Evolutionary conservation across 1,284 basidiomycete genomes (phyloP), one percentile per base, ranked within the genome.

Genomic region (Ceratobasidium theobromae): DNA sequence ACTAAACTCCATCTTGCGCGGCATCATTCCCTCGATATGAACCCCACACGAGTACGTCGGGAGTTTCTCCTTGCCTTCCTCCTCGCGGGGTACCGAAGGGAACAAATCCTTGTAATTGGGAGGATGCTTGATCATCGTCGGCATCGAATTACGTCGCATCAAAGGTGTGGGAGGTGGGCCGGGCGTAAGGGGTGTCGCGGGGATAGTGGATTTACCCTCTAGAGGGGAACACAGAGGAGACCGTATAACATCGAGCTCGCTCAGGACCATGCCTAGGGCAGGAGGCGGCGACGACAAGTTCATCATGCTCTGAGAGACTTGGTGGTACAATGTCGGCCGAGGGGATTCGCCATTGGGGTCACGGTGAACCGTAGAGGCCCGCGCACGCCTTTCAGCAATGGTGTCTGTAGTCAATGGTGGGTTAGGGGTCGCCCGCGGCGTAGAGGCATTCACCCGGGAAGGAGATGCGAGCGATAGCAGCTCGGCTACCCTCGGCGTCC

Each of bases 1-100:
- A 1, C 77, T 80, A 75, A 99, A 98, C 80, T 99, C 96, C 88
- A 96, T 86, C 82, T 99, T 99, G 57, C 93, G 86, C 3, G 91
- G 89, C 79, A 99, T 83, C 68, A 89, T 84, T 1, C 90, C 93
- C 54, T 87, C 84, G 71, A 99, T 86, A 75, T 93, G 89, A 14
- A 98, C 86, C 48, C 79, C 74, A 77, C 97, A 98, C 70, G 81
- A 84, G 77, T 99, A 99, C 1, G 72, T 46, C 0, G 97, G 96
- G 1, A 99, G 81, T 45, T 76, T 77, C 77, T 99, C 96, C 41
- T 72, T 78, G 21, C 93, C 96, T 74, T 98, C 95, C 70, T 89
- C 86, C 54, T 82, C 81, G 51, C 81, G 73, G 2, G 55, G 55
- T 4, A 58, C 43, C 0, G 68, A 38, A 49, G 49, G 16, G 33